Evolutionary conservation across 768 basidiomycete genomes (phyloP), one percentile per base, ranked within the genome.

Genomic region (Lactarius indigo): DNA sequence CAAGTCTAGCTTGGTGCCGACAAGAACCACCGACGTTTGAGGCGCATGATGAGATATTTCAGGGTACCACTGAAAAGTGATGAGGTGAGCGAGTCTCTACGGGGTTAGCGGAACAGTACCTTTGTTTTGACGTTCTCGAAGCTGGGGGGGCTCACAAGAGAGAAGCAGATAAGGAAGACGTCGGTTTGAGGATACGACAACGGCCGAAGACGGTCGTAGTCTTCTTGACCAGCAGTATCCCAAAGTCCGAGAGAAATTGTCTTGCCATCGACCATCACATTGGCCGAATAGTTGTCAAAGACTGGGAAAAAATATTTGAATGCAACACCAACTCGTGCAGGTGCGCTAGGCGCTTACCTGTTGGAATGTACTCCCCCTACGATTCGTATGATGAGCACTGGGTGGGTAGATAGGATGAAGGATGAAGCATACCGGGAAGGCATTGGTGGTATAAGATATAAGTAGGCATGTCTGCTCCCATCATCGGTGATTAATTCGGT

Each of bases 151-250:
- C 92, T 94, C 76, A 98, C 96, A 68, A 99, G 86, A 58, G 94
- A 96, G 82, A 99, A 99, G 78, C 97, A 99, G 76, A 99, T 96
- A 79, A 99, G 83, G 82, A 99, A 99, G 66, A 99, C 95, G 77
- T 99, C 96, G 52, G 97, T 98, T 80, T 98, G 97, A 30, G 97
- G 97, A 80, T 99, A 99, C 69, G 94, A 96, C 73, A 99, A 85
- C 60, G 97, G 97, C 72, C 97, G 89, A 72, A 99, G 90, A 54
- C 97, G 90, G 80, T 96, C 94, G 76, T 96, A 99, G 82, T 99
- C 96, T 79, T 99, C 97, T 80, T 99, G 97, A 71, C 97, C 97
- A 41, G 97, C 97, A n/a, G 97, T 99, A 85, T 99, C 97, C 97
- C 97, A 99, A 64, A 99, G 83, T 59, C 96, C 96, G 64, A 98